phyloP scores from a whole-genome alignment of 805 yeast genomes.

The Yamadazyma sp. region DNA sequence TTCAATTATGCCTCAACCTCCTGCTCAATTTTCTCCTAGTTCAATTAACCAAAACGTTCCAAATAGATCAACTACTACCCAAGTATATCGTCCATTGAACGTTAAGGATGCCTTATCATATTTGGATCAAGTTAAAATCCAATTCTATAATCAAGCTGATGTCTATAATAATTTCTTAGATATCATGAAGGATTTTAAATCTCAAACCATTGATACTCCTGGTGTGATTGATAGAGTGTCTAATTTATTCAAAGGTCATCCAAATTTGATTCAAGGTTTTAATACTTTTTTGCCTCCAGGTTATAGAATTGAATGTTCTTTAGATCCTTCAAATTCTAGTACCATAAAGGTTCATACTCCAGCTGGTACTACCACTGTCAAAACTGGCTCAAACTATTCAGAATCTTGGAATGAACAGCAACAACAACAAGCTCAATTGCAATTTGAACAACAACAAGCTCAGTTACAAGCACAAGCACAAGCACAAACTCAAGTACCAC shows the following conservation, averaged over 20 bases:
- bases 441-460: too few species aligned
- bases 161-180: slow-evolving; percentile 95
- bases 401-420: slow-evolving; percentile 43
- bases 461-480: slow-evolving; percentile 11
- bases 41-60: slow-evolving; percentile 30
- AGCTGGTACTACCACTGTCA: slow-evolving; percentile 69
- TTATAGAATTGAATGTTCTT: slow-evolving; percentile 85
- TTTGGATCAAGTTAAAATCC: slow-evolving; percentile 91
- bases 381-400: slow-evolving; percentile 3
- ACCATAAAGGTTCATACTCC: slow-evolving; percentile 96
- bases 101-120: slow-evolving; percentile 96
- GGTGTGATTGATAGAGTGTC: slow-evolving; percentile 98
- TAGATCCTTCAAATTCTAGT: slow-evolving; percentile 84
- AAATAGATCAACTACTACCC: slow-evolving; percentile 39
- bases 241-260: slow-evolving; percentile 86
- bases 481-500: slow-evolving; percentile 5
- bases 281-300: slow-evolving; percentile 98
- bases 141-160: slow-evolving; percentile 88
- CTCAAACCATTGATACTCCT: slow-evolving; percentile 94
- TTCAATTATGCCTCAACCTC: slow-evolving; percentile 1
- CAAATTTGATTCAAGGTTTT: slow-evolving; percentile 91
- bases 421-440: slow-evolving; percentile 4
- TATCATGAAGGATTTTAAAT: slow-evolving; percentile 98
- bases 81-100: slow-evolving; percentile 73
- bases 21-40: slow-evolving; percentile 2